phyloP scores from a whole-genome alignment of 2,329 filamentous ascomycete species.

The Fusarium odoratissimum region DNA sequence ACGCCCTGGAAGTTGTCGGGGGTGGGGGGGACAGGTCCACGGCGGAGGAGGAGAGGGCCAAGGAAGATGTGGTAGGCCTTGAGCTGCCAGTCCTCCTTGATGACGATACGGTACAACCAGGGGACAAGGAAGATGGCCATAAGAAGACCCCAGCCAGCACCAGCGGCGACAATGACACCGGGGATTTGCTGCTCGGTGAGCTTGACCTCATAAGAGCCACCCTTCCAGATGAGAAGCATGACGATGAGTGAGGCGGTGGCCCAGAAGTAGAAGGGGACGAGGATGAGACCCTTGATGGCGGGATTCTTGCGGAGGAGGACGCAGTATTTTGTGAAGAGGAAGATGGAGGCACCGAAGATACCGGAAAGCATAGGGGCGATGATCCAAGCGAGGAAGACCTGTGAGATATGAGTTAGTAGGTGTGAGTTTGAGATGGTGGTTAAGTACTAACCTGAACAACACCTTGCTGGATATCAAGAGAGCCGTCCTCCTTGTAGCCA shows the following conservation, averaged over 20 bases:
- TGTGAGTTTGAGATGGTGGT: background rate
- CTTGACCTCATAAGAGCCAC: constrained; percentile 58
- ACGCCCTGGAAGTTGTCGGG: constrained; percentile 56
- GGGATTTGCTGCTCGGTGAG: constrained; percentile 61
- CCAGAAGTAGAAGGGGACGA: constrained; percentile 68
- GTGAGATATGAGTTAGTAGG: constrained; percentile 46
- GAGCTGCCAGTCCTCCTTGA: constrained; percentile 71
- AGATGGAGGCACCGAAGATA: constrained; percentile 64
- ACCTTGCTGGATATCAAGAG: constrained; percentile 57
- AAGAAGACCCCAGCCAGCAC: constrained; percentile 61
- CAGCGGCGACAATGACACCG: constrained; percentile 65
- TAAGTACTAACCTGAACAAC: constrained; percentile 59
- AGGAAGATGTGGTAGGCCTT: constrained; percentile 64
- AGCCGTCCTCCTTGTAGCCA: constrained; percentile 54
- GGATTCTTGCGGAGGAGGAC: constrained; percentile 66
- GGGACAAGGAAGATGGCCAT: constrained; percentile 67
- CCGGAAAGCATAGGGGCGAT: constrained; percentile 69
- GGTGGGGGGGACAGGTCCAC: constrained; percentile 51
- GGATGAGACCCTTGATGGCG: constrained; percentile 62
- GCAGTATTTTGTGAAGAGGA: constrained; percentile 66
- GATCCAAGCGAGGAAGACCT: constrained; percentile 71
- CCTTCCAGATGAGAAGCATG: constrained; percentile 72
- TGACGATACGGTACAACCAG: constrained; percentile 67
- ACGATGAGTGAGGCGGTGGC: constrained; percentile 65
- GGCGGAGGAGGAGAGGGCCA: constrained; percentile 64